Base-by-base conservation (phyloP, 495 filamentous ascomycete species). In the Lophiotrema nucula region DNA sequence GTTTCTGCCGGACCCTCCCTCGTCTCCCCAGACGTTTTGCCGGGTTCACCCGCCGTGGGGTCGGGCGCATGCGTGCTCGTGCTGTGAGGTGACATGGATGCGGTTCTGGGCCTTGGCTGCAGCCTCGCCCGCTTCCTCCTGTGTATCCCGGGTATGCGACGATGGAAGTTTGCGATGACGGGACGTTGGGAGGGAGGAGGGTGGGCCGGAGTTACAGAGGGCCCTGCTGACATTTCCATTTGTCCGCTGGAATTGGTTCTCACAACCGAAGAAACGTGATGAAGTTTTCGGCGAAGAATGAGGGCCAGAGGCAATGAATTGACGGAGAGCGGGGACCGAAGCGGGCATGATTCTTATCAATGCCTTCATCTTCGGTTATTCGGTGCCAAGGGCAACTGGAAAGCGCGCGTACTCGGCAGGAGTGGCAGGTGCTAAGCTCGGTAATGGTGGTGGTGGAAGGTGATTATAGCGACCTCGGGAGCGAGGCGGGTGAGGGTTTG, bases 211-310 rank as follows among this genome's bases (percentile, higher is more conserved):
- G 60, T 24, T 33, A 58, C 26, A 53, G 60, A 56, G 19, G 59
- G 3, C 19, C 41, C 53, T 39, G 59, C 52, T 56, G 59, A 58
- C 39, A 16, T 19, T 25, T 63, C 60, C 60, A 58, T 63, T 58
- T 63, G 53, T 58, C 53, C 60, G 60, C 47, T 58, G 53, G 48
- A 41, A 53, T 41, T 63, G 60, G 60, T 27, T 16, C 38, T 37
- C 27, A 35, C 28, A 23, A 53, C 28, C 31, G 28, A 46, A 16
- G 46, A 62, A 38, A 51, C 51, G 60, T 63, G 60, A 63, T 63
- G 53, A 48, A 42, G 47, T 26, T 58, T 63, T 53, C 60, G 21
- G 60, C 60, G 60, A 5, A 63, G 26, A 63, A 53, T 58, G 60
- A 63, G 60, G 60, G 45, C 60, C 31, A 51, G 60, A 57, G 35